These are phyloP conservation scores for Chaetothyriales sp. DNA, from an alignment of 2,329 filamentous ascomycete genomes.

Conservation along the genomic window DNA sequence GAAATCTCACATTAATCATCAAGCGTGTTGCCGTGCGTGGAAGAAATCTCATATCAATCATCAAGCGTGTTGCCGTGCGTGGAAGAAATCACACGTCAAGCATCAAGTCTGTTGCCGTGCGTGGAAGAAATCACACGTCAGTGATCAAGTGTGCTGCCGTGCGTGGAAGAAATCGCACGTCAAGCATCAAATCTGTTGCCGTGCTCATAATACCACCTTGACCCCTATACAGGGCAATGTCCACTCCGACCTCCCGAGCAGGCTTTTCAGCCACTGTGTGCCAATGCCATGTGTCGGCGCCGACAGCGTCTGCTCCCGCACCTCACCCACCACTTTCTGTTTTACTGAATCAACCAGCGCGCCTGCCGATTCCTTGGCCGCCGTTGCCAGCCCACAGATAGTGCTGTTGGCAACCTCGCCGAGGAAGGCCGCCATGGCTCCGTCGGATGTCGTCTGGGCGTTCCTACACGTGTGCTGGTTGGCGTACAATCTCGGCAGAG, in stretches of 20 bases:
- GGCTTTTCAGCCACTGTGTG: constrained; percentile 70
- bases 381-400: constrained; percentile 51
- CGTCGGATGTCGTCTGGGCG: constrained; percentile 4
- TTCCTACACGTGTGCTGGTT: background rate
- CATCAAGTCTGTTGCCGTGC: too few relatives aligned
- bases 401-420: constrained; percentile 52
- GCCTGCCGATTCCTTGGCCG: constrained; percentile 31
- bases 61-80: too few relatives aligned
- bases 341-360: constrained; percentile 41
- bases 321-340: constrained; percentile 29
- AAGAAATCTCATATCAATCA: too few relatives aligned
- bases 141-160: too few relatives aligned
- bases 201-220: constrained; percentile 29
- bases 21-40: too few relatives aligned
- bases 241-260: constrained; percentile 77
- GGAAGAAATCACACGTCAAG: background rate
- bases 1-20: constrained; percentile 6
- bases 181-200: background rate
- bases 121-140: background rate
- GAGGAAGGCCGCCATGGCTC: constrained; percentile 26
- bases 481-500: background rate
- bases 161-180: background rate
- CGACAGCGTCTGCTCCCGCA: background rate
- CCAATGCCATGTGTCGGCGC: constrained; percentile 43
- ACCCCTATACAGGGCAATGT: constrained; percentile 83